Evolutionary conservation across 768 basidiomycete genomes (phyloP).

Genomic region (Termitomyces bulborhizus): DNA sequence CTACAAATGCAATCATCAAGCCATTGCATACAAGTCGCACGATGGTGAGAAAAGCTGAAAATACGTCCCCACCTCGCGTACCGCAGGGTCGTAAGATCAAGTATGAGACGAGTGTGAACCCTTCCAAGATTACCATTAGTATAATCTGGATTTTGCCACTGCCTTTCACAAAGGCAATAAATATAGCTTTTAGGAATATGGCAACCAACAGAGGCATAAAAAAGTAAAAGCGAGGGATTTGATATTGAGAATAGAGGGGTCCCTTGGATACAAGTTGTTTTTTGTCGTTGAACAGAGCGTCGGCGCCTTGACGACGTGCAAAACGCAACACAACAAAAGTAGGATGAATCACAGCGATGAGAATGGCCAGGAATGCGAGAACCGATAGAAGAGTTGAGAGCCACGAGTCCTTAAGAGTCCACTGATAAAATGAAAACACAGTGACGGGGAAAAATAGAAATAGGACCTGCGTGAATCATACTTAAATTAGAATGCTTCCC

Average conservation of each 20-base stretch:
- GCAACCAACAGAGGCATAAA: slow-evolving; percentile 50
- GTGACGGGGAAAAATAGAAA: slow-evolving; percentile 61
- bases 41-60: slow-evolving; percentile 60
- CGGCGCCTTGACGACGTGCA: slow-evolving; percentile 23
- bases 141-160: slow-evolving; percentile 67
- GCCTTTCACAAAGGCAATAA: slow-evolving; percentile 60
- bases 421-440: slow-evolving; percentile 83
- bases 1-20: slow-evolving; percentile 72
- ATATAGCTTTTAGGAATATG: slow-evolving; percentile 60
- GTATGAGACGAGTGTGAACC: slow-evolving; percentile 46
- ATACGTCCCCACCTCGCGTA: slow-evolving; percentile 64
- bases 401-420: slow-evolving; percentile 88
- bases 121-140: slow-evolving; percentile 60
- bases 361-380: slow-evolving; percentile 49
- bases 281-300: slow-evolving; percentile 25
- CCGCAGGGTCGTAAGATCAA: slow-evolving; percentile 57
- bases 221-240: slow-evolving; percentile 62
- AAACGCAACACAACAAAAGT: slow-evolving; percentile 43
- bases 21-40: slow-evolving; percentile 66
- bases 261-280: slow-evolving; percentile 36
- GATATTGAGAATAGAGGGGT: slow-evolving; percentile 65
- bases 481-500: neutral
- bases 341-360: slow-evolving; percentile 43
- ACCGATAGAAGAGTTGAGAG: slow-evolving; percentile 76
- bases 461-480: slow-evolving; percentile 39